Evolutionary conservation across 2,329 filamentous ascomycete species (phyloP), one percentile per base, ranked within the genome.

Genomic region (Aspergillus sp.): DNA sequence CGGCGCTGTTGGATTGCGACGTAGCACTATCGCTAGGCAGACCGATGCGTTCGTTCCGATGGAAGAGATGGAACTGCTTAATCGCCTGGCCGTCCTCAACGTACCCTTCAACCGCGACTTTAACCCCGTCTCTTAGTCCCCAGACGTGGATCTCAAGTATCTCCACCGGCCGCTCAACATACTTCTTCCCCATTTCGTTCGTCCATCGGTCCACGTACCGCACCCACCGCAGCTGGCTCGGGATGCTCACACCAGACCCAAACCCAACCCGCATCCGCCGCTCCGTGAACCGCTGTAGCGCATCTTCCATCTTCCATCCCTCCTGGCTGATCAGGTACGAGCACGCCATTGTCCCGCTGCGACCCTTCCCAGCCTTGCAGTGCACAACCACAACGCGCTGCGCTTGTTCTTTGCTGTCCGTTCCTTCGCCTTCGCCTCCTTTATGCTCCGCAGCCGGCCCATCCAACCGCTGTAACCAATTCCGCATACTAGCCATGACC

Each of bases 301-400:
- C 88, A 63, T 89, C 85, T 51, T 84, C 80, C 41, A 82, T 75
- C 31, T 78, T 81, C 88, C 87, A 90, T 4, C 85, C 87, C 69
- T 95, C 90, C 71, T 98, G 90, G 7, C 90, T 87, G 66, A 99
- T 95, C 57, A 99, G 79, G 72, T 96, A 98, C 66, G 89, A 90
- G 75, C 91, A 96, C 31, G 89, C 88, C 66, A 91, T 86, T 0
- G 91, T 96, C 4, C 95, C 95, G 63, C 91, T 96, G 51, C 95
- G 83, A 1, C 95, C 95, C 75, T 99, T 99, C 3, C 95, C 95
- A 1, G 95, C 95, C 73, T 98, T 98, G 80, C 95, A 98, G 75
- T 99, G 95, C 7, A 98, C 91, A 6, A 98, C 93, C 0, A 89
- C 89, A 0, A 98, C 91, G 35, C 91, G 82, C 39, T 79, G 77